Base-by-base conservation (phyloP, 306 rosid genomes). In the Cotoneaster glaucophyllus region DNA sequence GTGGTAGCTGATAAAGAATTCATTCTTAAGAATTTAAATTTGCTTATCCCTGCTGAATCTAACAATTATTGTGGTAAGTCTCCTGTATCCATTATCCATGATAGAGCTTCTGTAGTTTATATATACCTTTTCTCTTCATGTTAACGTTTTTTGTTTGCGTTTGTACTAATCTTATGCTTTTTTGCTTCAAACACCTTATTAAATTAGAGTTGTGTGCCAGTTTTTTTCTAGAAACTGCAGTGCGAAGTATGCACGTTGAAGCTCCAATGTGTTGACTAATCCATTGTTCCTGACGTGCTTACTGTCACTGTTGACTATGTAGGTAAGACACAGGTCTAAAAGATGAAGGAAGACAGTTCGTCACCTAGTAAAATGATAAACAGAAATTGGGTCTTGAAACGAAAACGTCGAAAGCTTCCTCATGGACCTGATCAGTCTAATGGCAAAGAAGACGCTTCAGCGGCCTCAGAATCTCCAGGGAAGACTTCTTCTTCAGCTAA, bases 351-450 rank as follows among this genome's bases (percentile, higher is more conserved):
- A 74, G 89, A 69, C 82, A 87, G 84, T 74, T 89, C 89, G 69
- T 84, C 95, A 41, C 75, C 83, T 7, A 87, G 85, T 82, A 88
- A 84, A 85, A 90, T 96, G 93, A 87, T 96, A 67, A 90, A 86
- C 87, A 84, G 91, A 80, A 88, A 96, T 76, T 96, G 99, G 99
- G 93, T 90, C 82, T 81, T 88, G 85, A 96, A 96, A 84, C 98
- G 99, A 78, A 96, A 96, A 82, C 89, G 98, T 71, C 88, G 99
- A 86, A 96, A 92, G 81, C 84, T 92, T 86, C 87, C 90, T 78
- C 58, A 70, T 66, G 90, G 88, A 66, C 80, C 37, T 57, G 93
- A 77, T 76, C 81, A 82, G 75, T 69, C 89, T 77, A 85, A 86
- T 63, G 85, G 89, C 76, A 95, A 88, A 86, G 97, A 88, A 73